Conservation (phyloP, 2,329 filamentous ascomycete genomes). For the Phialocephala sp. region DNA sequence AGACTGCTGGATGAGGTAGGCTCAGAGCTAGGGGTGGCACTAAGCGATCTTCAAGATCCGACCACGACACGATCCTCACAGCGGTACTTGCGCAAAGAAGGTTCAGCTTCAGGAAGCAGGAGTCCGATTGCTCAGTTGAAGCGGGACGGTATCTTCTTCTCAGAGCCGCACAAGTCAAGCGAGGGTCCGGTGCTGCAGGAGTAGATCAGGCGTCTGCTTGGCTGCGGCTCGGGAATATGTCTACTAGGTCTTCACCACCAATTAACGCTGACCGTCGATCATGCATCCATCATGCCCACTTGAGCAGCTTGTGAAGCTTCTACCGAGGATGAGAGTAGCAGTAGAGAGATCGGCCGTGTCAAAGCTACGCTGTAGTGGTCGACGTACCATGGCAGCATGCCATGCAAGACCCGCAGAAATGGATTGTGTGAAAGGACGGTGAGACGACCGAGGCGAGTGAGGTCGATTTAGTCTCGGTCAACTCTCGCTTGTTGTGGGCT, state of each 20-base stretch:
- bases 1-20: constrained; percentile 1
- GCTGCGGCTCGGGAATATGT: constrained; percentile 11
- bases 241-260: background rate
- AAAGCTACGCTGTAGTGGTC: background rate
- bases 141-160: background rate
- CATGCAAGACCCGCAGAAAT: background rate
- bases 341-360: background rate
- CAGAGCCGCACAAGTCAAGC: constrained; percentile 8
- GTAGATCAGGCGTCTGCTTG: background rate
- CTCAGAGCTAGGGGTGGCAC: background rate
- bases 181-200: background rate
- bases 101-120: background rate
- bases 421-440: background rate
- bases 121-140: constrained; percentile 8
- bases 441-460: background rate
- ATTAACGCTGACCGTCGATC: background rate
- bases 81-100: background rate
- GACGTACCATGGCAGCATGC: constrained; percentile 2
- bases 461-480: constrained; percentile 5
- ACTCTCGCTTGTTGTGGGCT: background rate
- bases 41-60: background rate
- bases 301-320: background rate
- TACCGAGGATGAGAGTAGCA: background rate
- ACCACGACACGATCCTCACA: background rate
- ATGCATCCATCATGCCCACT: background rate